Conservation (phyloP, 1,284 basidiomycete genomes). For the Veloporphyrellus conicus region DNA sequence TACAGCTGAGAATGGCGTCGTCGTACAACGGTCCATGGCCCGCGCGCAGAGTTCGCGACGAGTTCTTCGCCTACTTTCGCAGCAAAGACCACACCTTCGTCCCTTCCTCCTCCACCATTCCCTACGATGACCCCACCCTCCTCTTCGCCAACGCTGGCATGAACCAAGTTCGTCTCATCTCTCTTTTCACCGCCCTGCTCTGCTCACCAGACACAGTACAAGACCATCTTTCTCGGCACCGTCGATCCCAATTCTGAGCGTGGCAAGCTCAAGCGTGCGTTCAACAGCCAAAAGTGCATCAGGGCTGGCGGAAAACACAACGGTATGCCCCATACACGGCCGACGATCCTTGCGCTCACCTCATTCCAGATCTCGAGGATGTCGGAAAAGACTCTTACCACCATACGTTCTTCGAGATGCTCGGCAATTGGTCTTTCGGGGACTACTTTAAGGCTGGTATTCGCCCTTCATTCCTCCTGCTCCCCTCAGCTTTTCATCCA, state of each 20-base stretch:
- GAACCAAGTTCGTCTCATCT: slow-evolving; percentile 65
- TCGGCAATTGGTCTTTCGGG: slow-evolving; percentile 99
- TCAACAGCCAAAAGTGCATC: slow-evolving; percentile 97
- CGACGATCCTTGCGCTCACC: slow-evolving; percentile 8
- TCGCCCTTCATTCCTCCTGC: background rate
- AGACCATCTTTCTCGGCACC: slow-evolving; percentile 93
- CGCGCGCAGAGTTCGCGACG: slow-evolving; percentile 64
- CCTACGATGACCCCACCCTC: slow-evolving; percentile 94
- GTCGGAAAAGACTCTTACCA: slow-evolving; percentile 97
- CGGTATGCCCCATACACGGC: slow-evolving; percentile 44
- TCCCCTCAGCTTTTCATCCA: slow-evolving; percentile 2
- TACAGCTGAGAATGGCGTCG: slow-evolving; percentile 26
- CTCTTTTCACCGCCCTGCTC: background rate
- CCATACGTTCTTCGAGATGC: slow-evolving; percentile 99
- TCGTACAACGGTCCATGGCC: slow-evolving; percentile 53
- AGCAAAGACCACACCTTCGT: slow-evolving; percentile 84
- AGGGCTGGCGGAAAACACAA: slow-evolving; percentile 98
- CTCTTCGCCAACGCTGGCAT: slow-evolving; percentile 98
- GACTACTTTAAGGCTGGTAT: slow-evolving; percentile 91
- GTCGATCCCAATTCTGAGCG: slow-evolving; percentile 90
- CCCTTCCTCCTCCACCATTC: slow-evolving; percentile 90
- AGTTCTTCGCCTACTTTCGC: slow-evolving; percentile 80
- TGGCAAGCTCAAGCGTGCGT: slow-evolving; percentile 86
- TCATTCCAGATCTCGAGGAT: slow-evolving; percentile 81
- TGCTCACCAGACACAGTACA: slow-evolving; percentile 60